These are phyloP conservation scores for Alternaria solani DNA, from an alignment of 2,329 filamentous ascomycete genomes.

Conservation along the genomic window DNA sequence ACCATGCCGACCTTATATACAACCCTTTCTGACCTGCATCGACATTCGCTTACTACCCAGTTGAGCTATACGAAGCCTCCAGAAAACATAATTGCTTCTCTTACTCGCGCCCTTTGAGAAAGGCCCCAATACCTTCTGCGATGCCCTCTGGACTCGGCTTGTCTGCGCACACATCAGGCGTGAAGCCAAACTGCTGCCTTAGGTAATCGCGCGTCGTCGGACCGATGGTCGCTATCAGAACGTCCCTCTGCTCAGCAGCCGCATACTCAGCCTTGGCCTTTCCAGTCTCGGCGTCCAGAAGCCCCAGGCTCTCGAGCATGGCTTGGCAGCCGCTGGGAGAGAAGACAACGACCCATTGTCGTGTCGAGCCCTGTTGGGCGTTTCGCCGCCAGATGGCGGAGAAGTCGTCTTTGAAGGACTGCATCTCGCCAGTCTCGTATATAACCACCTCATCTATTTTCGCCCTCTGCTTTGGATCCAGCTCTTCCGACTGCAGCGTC, in stretches of 20 bases:
- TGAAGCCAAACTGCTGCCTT: conserved; percentile 67
- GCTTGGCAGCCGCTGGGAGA: conserved; percentile 69
- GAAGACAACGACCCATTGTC: conserved; percentile 78
- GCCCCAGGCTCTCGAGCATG: conserved; percentile 63
- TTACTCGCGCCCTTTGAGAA: conserved; percentile 9
- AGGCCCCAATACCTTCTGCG: conserved; percentile 67
- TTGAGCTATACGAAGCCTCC: background rate
- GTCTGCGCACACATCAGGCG: conserved; percentile 81
- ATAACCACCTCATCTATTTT: conserved; percentile 80
- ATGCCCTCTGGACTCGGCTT: conserved; percentile 85
- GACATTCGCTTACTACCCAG: background rate
- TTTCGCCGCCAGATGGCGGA: conserved; percentile 59
- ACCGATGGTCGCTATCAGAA: conserved; percentile 85
- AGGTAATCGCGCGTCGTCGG: conserved; percentile 88
- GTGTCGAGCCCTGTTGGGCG: conserved; percentile 34
- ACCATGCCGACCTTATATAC: background rate
- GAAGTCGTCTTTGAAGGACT: conserved; percentile 77
- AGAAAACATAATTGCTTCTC: background rate
- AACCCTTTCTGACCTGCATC: background rate
- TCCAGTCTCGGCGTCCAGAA: conserved; percentile 54
- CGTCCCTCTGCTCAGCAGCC: conserved; percentile 49
- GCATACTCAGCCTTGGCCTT: conserved; percentile 33
- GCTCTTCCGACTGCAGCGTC: conserved; percentile 68
- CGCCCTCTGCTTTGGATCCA: conserved; percentile 64
- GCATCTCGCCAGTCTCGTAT: conserved; percentile 86